Conservation (phyloP, 1,284 basidiomycete species). For the Fomitopsis pinicola region DNA sequence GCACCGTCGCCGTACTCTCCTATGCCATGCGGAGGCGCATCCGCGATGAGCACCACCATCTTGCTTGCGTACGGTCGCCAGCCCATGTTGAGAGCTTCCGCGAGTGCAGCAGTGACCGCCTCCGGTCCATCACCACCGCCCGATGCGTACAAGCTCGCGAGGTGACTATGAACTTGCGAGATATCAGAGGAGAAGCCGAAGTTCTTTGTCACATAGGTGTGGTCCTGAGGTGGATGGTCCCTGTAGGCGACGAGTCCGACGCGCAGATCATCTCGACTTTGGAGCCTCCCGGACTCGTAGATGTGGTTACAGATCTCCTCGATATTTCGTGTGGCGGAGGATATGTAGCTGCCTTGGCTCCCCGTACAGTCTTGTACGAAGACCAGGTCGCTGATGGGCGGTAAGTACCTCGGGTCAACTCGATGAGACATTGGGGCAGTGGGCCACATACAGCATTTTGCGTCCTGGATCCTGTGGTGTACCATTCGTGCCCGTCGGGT, state of each 20-base stretch:
- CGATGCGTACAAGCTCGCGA: slow-evolving; percentile 84
- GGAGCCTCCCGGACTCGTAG: slow-evolving; percentile 90
- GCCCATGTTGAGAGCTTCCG: slow-evolving; percentile 82
- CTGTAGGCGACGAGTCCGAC: slow-evolving; percentile 89
- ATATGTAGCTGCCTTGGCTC: slow-evolving; percentile 79
- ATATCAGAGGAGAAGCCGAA: slow-evolving; percentile 95
- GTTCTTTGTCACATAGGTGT: slow-evolving; percentile 89
- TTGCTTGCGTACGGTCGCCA: slow-evolving; percentile 91
- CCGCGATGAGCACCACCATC: slow-evolving; percentile 95
- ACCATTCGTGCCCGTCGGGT: slow-evolving; percentile 27
- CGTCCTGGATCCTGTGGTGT: slow-evolving; percentile 34
- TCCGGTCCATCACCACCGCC: slow-evolving; percentile 98
- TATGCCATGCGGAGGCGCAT: slow-evolving; percentile 96
- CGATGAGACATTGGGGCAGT: slow-evolving; percentile 2
- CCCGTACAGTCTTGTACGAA: slow-evolving; percentile 93
- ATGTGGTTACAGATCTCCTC: slow-evolving; percentile 96
- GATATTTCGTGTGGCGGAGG: slow-evolving; percentile 96
- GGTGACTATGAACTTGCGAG: slow-evolving; percentile 79
- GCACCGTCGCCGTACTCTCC: slow-evolving; percentile 90
- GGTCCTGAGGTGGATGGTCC: slow-evolving; percentile 95
- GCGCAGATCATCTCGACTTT: slow-evolving; percentile 82
- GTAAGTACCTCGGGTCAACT: slow-evolving; percentile 1
- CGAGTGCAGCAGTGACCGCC: slow-evolving; percentile 92
- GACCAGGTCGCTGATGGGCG: slow-evolving; percentile 67
- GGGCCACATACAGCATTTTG: slow-evolving; percentile 69